These are phyloP conservation scores for Umbelopsis isabellina DNA, from an alignment of 192 early-diverging fungal species.

Conservation along the genomic window DNA sequence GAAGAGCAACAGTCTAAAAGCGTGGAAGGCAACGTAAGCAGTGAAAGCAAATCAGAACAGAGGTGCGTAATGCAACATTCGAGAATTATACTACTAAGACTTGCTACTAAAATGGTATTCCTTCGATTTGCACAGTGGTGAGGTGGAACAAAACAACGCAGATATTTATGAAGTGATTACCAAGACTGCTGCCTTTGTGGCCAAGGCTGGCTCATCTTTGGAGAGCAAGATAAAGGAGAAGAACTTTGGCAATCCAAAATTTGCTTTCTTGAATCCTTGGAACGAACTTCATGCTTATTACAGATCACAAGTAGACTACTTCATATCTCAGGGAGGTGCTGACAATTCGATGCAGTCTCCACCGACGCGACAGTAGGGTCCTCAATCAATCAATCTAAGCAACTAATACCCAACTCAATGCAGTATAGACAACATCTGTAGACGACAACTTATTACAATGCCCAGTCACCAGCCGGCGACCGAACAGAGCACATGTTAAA, in stretches of 20 bases:
- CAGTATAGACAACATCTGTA: too few relatives aligned
- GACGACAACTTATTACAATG: too few relatives aligned
- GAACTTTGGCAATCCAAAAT: slow-evolving; percentile 47
- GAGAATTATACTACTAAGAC: too few relatives aligned
- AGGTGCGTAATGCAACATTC: too few relatives aligned
- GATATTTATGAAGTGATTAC: slow-evolving; percentile 36
- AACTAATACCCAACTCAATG: too few relatives aligned
- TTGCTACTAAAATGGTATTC: too few relatives aligned
- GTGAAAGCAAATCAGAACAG: neutral
- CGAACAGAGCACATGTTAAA: too few relatives aligned
- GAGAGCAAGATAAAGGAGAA: slow-evolving; percentile 48
- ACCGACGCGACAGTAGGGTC: neutral
- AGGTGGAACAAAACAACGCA: neutral
- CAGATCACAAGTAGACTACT: slow-evolving; percentile 18
- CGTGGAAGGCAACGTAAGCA: slow-evolving; percentile 19
- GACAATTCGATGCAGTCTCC: neutral
- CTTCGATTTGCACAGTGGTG: too few relatives aligned
- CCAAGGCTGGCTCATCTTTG: slow-evolving; percentile 42
- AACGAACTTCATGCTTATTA: slow-evolving; percentile 52
- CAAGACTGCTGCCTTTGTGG: slow-evolving; percentile 46
- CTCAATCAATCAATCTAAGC: too few relatives aligned
- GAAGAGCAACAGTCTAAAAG: slow-evolving; percentile 33
- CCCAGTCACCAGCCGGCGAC: too few relatives aligned
- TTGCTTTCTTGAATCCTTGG: slow-evolving; percentile 56
- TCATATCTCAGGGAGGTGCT: neutral